These are phyloP conservation scores for Auricularia sp. DNA, from an alignment of 768 basidiomycete genomes.

Conservation along the genomic window DNA sequence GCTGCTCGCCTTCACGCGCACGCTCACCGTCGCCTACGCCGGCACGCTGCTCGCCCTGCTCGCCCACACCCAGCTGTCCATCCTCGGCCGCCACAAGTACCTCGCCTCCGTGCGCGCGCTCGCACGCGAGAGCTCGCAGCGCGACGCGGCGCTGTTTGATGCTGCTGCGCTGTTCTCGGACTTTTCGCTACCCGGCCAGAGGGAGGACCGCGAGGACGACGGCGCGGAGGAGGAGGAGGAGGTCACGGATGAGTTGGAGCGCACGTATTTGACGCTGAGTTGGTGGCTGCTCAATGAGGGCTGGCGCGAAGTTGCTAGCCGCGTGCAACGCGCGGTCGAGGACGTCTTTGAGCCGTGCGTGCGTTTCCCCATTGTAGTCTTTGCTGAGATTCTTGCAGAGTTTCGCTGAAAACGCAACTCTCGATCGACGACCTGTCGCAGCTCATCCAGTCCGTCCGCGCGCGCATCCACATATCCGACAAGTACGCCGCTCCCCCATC, in stretches of 20 bases:
- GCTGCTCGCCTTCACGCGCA: too few species aligned
- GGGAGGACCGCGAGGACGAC: slow-evolving; percentile 20
- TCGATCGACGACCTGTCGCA: neutral
- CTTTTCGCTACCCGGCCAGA: slow-evolving; percentile 3
- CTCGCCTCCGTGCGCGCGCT: slow-evolving; percentile 21
- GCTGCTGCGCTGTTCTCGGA: neutral
- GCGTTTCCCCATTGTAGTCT: slow-evolving; percentile 18
- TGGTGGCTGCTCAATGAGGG: slow-evolving; percentile 94
- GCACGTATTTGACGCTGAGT: slow-evolving; percentile 72
- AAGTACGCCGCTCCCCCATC: slow-evolving; percentile 3
- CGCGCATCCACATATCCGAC: neutral
- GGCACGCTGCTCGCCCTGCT: too few species aligned
- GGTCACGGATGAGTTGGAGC: slow-evolving; percentile 59
- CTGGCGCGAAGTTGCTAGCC: slow-evolving; percentile 73
- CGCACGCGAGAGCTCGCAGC: slow-evolving; percentile 27
- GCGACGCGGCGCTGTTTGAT: neutral
- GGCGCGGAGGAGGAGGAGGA: slow-evolving; percentile 25
- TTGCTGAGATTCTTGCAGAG: slow-evolving; percentile 12
- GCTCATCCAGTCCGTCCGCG: neutral
- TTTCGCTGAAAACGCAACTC: neutral
- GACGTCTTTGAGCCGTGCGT: slow-evolving; percentile 54
- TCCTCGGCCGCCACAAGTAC: too few species aligned
- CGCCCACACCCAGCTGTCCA: too few species aligned
- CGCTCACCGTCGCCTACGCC: too few species aligned
- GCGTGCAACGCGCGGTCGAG: slow-evolving; percentile 66